These are phyloP conservation scores for Tillandsia fasciculata DNA, from an alignment of 176 grass and related monocot genomes.

Conservation along the genomic window DNA sequence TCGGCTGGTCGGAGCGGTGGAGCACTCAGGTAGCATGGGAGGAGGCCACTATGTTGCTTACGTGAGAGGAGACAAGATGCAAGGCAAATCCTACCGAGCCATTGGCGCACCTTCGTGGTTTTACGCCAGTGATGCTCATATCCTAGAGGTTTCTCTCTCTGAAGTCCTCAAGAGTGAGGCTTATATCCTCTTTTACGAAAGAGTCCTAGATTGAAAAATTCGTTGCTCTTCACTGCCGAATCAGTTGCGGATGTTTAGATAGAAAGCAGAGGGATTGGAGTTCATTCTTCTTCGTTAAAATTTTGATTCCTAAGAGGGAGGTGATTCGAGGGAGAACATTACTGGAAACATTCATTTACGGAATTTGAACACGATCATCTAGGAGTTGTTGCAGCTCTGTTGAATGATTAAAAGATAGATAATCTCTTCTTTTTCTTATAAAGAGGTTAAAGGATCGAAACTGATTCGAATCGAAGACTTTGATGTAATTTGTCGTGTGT, in stretches of 20 bases:
- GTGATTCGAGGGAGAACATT: too few relatives aligned
- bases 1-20: slow-evolving; percentile 56
- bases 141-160: slow-evolving; percentile 45
- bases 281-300: too few relatives aligned
- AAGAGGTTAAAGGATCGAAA: too few relatives aligned
- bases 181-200: slow-evolving; percentile 79
- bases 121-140: slow-evolving; percentile 31
- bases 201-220: slow-evolving; percentile 20
- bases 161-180: slow-evolving; percentile 51
- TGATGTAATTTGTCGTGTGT: too few relatives aligned
- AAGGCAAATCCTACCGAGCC: background rate
- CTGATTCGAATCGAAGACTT: too few relatives aligned
- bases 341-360: too few relatives aligned
- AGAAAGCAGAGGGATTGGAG: background rate
- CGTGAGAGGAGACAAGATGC: slow-evolving; percentile 30
- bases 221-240: background rate
- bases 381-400: too few relatives aligned
- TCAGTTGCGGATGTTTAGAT: background rate
- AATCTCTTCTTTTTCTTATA: too few relatives aligned
- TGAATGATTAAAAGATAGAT: too few relatives aligned
- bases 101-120: slow-evolving; percentile 33
- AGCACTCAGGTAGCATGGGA: slow-evolving; percentile 66
- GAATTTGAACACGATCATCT: too few relatives aligned
- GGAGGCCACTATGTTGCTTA: slow-evolving; percentile 75
- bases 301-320: too few relatives aligned